phyloP scores from a whole-genome alignment of 768 basidiomycete genomes.

The Naematelia encephala region DNA sequence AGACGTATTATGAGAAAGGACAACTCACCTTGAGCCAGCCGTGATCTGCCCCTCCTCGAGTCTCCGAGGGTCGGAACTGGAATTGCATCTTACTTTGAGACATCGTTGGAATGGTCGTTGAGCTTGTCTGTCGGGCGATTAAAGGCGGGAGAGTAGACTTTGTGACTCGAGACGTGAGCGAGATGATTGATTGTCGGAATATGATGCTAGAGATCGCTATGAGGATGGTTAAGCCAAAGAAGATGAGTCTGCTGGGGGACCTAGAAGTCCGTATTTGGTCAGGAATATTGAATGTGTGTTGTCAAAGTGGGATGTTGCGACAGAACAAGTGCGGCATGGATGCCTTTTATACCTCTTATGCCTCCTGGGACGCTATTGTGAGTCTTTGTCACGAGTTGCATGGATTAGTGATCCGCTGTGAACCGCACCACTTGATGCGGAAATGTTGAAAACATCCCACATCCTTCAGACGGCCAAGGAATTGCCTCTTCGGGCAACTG shows the following conservation, averaged over 20 bases:
- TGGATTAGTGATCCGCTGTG: neutral
- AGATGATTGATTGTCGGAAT: neutral
- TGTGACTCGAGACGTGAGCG: neutral
- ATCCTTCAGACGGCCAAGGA: too few relatives aligned
- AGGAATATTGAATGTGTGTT: neutral
- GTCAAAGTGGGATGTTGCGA: too few relatives aligned
- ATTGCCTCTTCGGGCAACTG: neutral
- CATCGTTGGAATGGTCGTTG: neutral
- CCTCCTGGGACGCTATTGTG: neutral
- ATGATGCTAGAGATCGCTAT: neutral
- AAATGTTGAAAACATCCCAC: too few relatives aligned
- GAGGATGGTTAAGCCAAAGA: neutral
- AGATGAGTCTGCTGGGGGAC: neutral
- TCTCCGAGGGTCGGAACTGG: slow-evolving; percentile 58
- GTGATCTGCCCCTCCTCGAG: slow-evolving; percentile 71
- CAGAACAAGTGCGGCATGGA: neutral
- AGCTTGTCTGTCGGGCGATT: slow-evolving; percentile 4
- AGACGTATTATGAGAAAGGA: neutral
- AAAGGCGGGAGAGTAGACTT: neutral
- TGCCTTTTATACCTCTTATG: neutral
- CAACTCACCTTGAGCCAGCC: slow-evolving; percentile 86
- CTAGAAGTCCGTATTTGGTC: neutral
- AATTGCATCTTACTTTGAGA: slow-evolving; percentile 32
- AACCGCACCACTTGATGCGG: neutral
- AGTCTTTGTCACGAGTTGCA: neutral